Evolutionary conservation across 495 filamentous ascomycete genomes (phyloP), one percentile per base, ranked within the genome.

Genomic region (Chaetomium fimeti): DNA sequence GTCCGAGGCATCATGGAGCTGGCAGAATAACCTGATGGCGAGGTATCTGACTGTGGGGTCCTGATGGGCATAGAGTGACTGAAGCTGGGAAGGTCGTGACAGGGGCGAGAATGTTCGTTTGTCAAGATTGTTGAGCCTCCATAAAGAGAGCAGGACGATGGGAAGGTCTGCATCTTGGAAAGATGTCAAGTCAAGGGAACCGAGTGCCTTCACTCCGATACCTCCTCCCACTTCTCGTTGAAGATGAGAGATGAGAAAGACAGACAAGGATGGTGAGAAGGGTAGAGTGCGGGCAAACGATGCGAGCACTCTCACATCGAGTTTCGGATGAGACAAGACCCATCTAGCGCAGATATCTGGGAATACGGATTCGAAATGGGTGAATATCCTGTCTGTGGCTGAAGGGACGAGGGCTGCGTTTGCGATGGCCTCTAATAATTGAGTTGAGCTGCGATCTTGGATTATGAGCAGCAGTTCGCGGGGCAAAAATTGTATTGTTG

Each of bases 1-100:
- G 76, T 99, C 95, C 2, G 93, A 87, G n/a, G 88, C 89, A 65
- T 87, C 85, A 69, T 93, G 83, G 70, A 91, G 88, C 51, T 89
- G 78, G 72, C 88, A 90, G 70, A 96, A 86, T 60, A 90, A 83
- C 74, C 90, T 83, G 54, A 96, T 82, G 16, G 91, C 88, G 56
- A 99, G 81, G 74, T 92, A 98, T 74, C 89, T 83, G 20, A 95
- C 83, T 8, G 82, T 75, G 38, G 69, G 76, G 36, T 84, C 78
- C 48, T 75, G 69, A 77, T 92, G 88, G 61, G 78, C 75, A 65
- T 94, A 86, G 12, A 93, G 81, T 49, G 73, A 73, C 75, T 91
- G 87, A 5, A 95, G 77, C 66, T 83, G 85, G 42, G 84, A 81
- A 1, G 89, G 87, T 13, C 80, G 83, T 22, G 92, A 80, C 61